Base-by-base conservation (phyloP, 352 stramenopile genomes). In the Phytophthora fragariae region DNA sequence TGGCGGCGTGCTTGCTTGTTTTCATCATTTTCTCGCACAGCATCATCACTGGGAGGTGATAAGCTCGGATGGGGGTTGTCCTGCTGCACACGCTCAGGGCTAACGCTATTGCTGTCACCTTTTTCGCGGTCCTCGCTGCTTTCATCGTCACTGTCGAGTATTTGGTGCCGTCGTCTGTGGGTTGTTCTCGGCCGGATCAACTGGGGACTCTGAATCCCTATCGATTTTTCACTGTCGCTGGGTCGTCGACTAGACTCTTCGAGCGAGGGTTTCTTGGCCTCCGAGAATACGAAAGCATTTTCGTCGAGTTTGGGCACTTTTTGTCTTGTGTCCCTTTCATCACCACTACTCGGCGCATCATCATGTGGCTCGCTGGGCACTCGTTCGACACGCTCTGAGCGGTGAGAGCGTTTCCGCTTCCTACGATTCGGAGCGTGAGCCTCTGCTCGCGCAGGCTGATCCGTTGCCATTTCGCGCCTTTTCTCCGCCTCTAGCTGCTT, bases 121-220 rank as follows among this genome's bases (percentile, higher is more conserved):
- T 31, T 49, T 27, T 66, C 37, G 8, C 15, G 52, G 47, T 65
- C 57, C 46, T 79, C 72, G 21, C 66, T 74, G 17, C 66, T 79
- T 12, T 79, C 75, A 62, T 82, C 75, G 24, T 77, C 75, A 67
- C 75, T 88, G 7, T 84, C 75, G 14, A 82, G 33, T 57, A 89
- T 83, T 7, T 57, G 77, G 56, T 79, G 59, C 15, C 67, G 65
- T 17, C 81, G 63, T 57, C 81, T 80, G 39, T 65, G 68, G 3
- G 37, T 73, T 19, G 56, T 29, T 60, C 5, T 15, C 27, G 54
- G 55, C 21, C 58, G 47, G 19, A 63, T 68, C 24, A 67, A 7
- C 33, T 44, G 11, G 21, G 61, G n/a, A 49, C 57, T 67, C 44
- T 44, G 31, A 8, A 4, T 53, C 31, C 41, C 39, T 10, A 21